These are phyloP conservation scores for Myriosclerotinia scirpicola DNA, from an alignment of 2,329 filamentous ascomycete species.

Conservation along the genomic window DNA sequence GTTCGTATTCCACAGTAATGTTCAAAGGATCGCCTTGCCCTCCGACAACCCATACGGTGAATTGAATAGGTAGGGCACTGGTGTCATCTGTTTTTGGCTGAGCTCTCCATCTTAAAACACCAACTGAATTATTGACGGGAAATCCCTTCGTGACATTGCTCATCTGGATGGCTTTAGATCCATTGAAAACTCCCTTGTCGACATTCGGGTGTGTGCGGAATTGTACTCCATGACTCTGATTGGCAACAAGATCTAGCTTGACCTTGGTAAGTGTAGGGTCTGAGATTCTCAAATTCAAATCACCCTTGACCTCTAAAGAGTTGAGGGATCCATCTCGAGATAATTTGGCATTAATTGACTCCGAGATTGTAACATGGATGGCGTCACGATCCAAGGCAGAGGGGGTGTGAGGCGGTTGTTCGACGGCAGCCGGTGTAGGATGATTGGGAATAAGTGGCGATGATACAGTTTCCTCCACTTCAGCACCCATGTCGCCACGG, in stretches of 20 bases:
- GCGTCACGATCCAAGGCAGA: constrained; percentile 76
- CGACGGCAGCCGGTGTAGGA: constrained; percentile 51
- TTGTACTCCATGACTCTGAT: constrained; percentile 79
- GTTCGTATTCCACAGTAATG: constrained; percentile 93
- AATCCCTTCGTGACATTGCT: constrained; percentile 86
- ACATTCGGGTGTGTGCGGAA: constrained; percentile 97
- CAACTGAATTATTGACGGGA: constrained; percentile 90
- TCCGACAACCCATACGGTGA: constrained; percentile 97
- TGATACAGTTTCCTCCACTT: constrained; percentile 67
- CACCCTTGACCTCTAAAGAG: constrained; percentile 85
- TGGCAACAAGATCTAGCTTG: constrained; percentile 76
- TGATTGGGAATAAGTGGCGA: constrained; percentile 63
- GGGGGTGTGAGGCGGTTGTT: constrained; percentile 54
- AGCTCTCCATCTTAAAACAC: constrained; percentile 89
- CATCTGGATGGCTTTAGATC: constrained; percentile 81
- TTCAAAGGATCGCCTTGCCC: constrained; percentile 77
- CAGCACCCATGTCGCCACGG: constrained; percentile 83
- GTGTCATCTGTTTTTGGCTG: constrained; percentile 78
- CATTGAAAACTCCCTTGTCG: constrained; percentile 83
- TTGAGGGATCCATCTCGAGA: constrained; percentile 85
- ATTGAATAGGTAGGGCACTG: constrained; percentile 84
- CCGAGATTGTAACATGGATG: constrained; percentile 83
- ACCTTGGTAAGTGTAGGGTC: constrained; percentile 89
- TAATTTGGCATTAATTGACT: constrained; percentile 86
- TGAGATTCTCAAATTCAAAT: constrained; percentile 85